Base-by-base conservation (phyloP, 495 filamentous ascomycete species). In the Aspergillus cavernicola region DNA sequence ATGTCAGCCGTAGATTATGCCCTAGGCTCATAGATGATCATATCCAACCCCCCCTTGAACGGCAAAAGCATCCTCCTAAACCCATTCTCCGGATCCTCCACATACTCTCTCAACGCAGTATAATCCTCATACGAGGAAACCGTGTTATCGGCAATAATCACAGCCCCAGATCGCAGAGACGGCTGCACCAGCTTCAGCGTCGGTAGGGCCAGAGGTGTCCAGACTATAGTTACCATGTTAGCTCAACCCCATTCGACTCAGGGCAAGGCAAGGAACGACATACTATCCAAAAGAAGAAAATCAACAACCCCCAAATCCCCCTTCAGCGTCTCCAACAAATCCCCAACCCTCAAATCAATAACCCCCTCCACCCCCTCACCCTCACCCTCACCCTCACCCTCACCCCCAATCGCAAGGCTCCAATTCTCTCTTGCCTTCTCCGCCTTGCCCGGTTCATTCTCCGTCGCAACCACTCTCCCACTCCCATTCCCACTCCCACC, bases 201-300 rank as follows among this genome's bases (percentile, higher is more conserved):
- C 0, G 79, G 78, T 3, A 83, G 64, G 4, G 77, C 65, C 0
- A 81, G 54, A 2, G 73, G 56, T 0, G 75, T 60, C 78, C 79
- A 81, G 55, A 83, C 80, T 81, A 49, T 11, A n/a, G n/a, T n/a
- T n/a, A n/a, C n/a, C n/a, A 20, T 19, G 1, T 3, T 13, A 33
- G 31, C n/a, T 55, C 26, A 51, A n/a, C n/a, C n/a, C n/a, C n/a
- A n/a, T n/a, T n/a, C n/a, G n/a, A n/a, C n/a, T n/a, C n/a, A n/a
- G n/a, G n/a, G n/a, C n/a, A n/a, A n/a, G n/a, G n/a, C n/a, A n/a
- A 12, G 37, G 7, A 46, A n/a, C 26, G 8, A 12, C 72, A 59
- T 63, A 83, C 80, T 81, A 57, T 83, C 80, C 15, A 83, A 66
- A 5, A 83, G 59, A 16, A 83, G 51, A 28, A 82, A 61, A 50